Conservation (phyloP, 2,329 filamentous ascomycete genomes). For the Fusarium compactum region DNA sequence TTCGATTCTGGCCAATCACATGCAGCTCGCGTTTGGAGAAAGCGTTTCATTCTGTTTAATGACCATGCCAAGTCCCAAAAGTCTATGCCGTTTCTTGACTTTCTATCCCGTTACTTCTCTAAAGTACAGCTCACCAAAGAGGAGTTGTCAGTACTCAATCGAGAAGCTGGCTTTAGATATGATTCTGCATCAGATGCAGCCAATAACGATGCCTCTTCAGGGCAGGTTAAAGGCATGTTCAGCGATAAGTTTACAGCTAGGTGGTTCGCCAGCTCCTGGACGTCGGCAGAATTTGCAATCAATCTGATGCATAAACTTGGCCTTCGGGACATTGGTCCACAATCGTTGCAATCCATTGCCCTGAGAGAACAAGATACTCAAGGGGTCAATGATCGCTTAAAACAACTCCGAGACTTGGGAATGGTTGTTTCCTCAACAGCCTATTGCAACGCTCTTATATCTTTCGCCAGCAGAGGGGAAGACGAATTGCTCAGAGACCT, state of each 20-base stretch:
- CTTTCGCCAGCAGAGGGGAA: constrained; percentile 71
- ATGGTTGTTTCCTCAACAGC: constrained; percentile 72
- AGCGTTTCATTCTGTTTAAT: constrained; percentile 53
- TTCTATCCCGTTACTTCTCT: constrained; percentile 61
- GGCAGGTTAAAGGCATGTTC: constrained; percentile 38
- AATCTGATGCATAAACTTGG: constrained; percentile 77
- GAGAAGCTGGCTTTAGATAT: not conserved
- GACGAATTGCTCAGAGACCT: constrained; percentile 61
- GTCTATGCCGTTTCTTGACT: constrained; percentile 62
- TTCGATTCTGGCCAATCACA: constrained; percentile 60
- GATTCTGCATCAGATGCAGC: not conserved
- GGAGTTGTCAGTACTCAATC: constrained; percentile 50
- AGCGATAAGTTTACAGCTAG: constrained; percentile 75
- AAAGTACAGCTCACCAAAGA: constrained; percentile 52
- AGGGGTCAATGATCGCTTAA: constrained; percentile 69
- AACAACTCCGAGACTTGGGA: constrained; percentile 69
- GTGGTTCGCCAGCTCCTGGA: constrained; percentile 79
- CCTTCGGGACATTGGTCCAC: constrained; percentile 77
- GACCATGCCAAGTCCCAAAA: constrained; percentile 59
- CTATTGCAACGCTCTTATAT: constrained; percentile 74
- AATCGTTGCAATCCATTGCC: constrained; percentile 82
- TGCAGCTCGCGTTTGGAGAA: constrained; percentile 63
- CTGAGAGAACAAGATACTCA: constrained; percentile 69
- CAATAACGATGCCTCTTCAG: not conserved
- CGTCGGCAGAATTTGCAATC: constrained; percentile 79